phyloP scores from a whole-genome alignment of 495 filamentous ascomycete genomes.

The Xylaria scruposa region DNA sequence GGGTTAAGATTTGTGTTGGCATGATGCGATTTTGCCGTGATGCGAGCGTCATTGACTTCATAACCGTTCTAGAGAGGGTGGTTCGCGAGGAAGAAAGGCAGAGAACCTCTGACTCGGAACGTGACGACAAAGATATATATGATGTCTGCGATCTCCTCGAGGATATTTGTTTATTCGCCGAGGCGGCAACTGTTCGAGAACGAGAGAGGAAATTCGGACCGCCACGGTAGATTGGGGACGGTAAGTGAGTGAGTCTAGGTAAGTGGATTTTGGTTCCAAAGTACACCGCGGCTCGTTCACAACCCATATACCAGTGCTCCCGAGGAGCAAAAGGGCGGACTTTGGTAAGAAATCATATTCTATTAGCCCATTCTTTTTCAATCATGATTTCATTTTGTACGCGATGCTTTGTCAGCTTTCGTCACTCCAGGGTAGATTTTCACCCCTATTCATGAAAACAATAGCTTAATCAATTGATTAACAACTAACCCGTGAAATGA shows the following conservation, averaged over 20 bases:
- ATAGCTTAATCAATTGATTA: background rate
- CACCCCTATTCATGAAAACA: conserved; percentile 4
- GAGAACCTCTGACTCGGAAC: background rate
- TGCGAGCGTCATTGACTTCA: conserved; percentile 19
- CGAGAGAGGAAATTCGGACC: conserved; percentile 23
- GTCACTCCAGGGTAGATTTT: conserved; percentile 9
- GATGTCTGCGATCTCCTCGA: conserved; percentile 38
- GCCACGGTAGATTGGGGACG: conserved; percentile 13
- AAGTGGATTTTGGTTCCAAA: background rate
- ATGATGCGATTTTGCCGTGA: conserved; percentile 37
- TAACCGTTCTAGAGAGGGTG: conserved; percentile 20
- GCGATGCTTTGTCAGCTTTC: no score
- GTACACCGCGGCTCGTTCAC: conserved; percentile 4
- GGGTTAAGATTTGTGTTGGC: conserved; percentile 42
- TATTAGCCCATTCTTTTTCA: no score
- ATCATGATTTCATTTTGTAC: no score
- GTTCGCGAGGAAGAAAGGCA: conserved; percentile 26
- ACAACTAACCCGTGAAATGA: background rate
- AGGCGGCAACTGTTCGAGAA: conserved; percentile 29
- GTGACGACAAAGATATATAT: conserved; percentile 24
- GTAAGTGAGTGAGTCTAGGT: conserved; percentile 11
- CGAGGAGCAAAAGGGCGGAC: background rate
- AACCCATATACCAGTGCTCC: background rate
- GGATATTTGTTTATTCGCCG: conserved; percentile 33
- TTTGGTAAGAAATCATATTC: no score